Conservation (phyloP, 2,329 filamentous ascomycete species). For the Fusarium torulosum region DNA sequence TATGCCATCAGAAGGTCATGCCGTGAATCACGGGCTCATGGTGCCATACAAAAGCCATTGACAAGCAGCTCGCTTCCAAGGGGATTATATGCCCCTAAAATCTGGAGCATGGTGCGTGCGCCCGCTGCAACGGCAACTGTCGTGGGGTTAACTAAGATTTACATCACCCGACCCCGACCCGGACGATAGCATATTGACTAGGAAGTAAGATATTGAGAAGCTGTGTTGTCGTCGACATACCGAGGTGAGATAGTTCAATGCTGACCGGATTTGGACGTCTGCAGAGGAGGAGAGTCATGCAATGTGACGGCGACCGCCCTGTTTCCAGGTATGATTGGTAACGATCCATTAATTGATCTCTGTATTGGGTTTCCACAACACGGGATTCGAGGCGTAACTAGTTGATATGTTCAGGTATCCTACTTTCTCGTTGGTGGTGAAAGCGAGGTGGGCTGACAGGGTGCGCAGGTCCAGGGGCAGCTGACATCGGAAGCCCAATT, state of each 20-base stretch:
- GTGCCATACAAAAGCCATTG: slow-evolving; percentile 41
- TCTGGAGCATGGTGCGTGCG: slow-evolving; percentile 30
- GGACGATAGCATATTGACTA: slow-evolving; percentile 18
- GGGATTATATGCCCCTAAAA: slow-evolving; percentile 7
- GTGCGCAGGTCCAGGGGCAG: slow-evolving; percentile 24
- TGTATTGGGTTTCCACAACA: slow-evolving; percentile 25
- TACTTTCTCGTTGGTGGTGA: slow-evolving; percentile 21
- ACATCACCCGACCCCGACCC: slow-evolving; percentile 28
- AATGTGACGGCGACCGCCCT: slow-evolving; percentile 30
- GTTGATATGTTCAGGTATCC: slow-evolving; percentile 28
- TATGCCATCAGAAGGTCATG: slow-evolving; percentile 30
- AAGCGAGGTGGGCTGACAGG: slow-evolving; percentile 23
- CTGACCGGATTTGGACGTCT: slow-evolving; percentile 31
- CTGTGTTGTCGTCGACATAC: slow-evolving; percentile 18
- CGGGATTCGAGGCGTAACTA: slow-evolving; percentile 23
- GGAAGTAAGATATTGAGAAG: slow-evolving; percentile 23
- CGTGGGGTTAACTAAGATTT: slow-evolving; percentile 37
- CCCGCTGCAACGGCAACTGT: slow-evolving; percentile 39
- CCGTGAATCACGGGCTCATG: slow-evolving; percentile 35
- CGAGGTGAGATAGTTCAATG: slow-evolving; percentile 15
- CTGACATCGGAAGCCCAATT: slow-evolving; percentile 23
- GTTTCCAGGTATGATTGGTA: slow-evolving; percentile 32
- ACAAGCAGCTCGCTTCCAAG: too few species aligned
- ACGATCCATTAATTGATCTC: slow-evolving; percentile 15
- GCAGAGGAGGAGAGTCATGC: slow-evolving; percentile 31